Conservation (phyloP, 2,329 filamentous ascomycete genomes). For the Chlorencoelia australis region DNA sequence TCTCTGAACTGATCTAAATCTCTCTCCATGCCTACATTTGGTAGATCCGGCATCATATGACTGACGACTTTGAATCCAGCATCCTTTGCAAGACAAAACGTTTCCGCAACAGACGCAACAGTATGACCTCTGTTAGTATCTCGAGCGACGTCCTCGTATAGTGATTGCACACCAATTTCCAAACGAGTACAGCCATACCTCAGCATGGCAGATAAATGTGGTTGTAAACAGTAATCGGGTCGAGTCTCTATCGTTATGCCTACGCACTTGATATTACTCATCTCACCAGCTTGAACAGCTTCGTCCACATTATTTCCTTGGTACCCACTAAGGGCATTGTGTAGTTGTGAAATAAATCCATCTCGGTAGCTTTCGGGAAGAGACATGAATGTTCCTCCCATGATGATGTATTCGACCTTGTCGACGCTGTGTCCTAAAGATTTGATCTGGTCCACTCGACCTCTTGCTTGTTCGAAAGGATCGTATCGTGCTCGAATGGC, state of each 20-base stretch:
- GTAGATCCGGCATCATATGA: slow-evolving; percentile 99
- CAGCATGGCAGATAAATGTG: slow-evolving; percentile 92
- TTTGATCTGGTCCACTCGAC: slow-evolving; percentile 93
- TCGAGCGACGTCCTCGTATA: slow-evolving; percentile 97
- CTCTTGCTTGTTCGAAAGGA: slow-evolving; percentile 92
- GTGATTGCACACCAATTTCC: slow-evolving; percentile 89
- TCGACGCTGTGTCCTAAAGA: slow-evolving; percentile 93
- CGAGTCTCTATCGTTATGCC: slow-evolving; percentile 97
- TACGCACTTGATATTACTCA: slow-evolving; percentile 96
- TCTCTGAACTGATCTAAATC: slow-evolving; percentile 95
- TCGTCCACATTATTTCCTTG: slow-evolving; percentile 92
- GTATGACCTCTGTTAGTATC: slow-evolving; percentile 97
- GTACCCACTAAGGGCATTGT: slow-evolving; percentile 95
- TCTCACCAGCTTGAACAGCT: slow-evolving; percentile 85
- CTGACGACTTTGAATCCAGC: slow-evolving; percentile 98
- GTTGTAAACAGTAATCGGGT: slow-evolving; percentile 91
- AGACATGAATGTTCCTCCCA: slow-evolving; percentile 99
- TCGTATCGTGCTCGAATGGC: slow-evolving; percentile 96
- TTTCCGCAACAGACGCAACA: slow-evolving; percentile 89
- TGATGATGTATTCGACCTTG: slow-evolving; percentile 99
- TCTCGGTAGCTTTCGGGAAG: slow-evolving; percentile 81
- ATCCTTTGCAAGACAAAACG: slow-evolving; percentile 94
- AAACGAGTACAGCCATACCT: slow-evolving; percentile 94
- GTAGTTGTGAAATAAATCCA: slow-evolving; percentile 87
- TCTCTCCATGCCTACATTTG: slow-evolving; percentile 96